A percentile compares a stretch with the other conserved stretches of the same genome.
phyloP scores from a whole-genome alignment of 2,329 filamentous ascomycete genomes.

The Aspergillus sp. region DNA sequence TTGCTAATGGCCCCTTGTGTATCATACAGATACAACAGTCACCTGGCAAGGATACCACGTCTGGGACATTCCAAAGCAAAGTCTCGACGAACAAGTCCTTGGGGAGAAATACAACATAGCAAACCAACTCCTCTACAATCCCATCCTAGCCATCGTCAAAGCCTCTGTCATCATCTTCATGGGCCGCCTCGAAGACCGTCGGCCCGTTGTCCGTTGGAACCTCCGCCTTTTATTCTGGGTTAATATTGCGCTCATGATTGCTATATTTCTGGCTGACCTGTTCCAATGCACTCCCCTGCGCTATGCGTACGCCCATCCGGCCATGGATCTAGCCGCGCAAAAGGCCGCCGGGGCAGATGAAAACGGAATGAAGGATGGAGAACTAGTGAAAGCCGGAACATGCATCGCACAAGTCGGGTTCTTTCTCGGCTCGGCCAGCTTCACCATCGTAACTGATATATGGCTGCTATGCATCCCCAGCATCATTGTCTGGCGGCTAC shows the following conservation, averaged over 20 bases:
- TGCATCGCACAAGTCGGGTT: constrained; percentile 29
- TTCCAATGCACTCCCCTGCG: constrained; percentile 30
- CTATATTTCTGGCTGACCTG: constrained; percentile 27
- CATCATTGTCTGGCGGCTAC: constrained; percentile 28
- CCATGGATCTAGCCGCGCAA: constrained; percentile 8
- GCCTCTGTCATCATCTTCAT: constrained; percentile 30
- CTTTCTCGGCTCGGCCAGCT: constrained; percentile 24
- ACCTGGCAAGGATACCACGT: constrained; percentile 28
- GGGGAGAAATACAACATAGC: constrained; percentile 24
- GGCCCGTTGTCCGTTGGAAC: constrained; percentile 19
- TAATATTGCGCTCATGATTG: constrained; percentile 21
- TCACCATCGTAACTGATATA: constrained; percentile 32
- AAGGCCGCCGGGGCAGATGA: not conserved
- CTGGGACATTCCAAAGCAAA: constrained; percentile 19
- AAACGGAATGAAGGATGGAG: rapidly evolving
- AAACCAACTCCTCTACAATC: constrained; percentile 31
- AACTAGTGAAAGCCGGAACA: constrained; percentile 8
- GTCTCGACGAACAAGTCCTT: not conserved
- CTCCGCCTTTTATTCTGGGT: constrained; percentile 21
- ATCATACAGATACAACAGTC: constrained; percentile 21
- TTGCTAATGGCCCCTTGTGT: not conserved
- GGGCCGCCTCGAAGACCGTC: constrained; percentile 26
- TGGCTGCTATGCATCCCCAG: constrained; percentile 30
- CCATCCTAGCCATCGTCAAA: constrained; percentile 29
- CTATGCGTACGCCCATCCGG: constrained; percentile 23